Percentiles rank a stretch among this genome's conserved stretches.
Evolutionary conservation across 768 basidiomycete species (phyloP).

Genomic region (Xerocomellus amylosporus): DNA sequence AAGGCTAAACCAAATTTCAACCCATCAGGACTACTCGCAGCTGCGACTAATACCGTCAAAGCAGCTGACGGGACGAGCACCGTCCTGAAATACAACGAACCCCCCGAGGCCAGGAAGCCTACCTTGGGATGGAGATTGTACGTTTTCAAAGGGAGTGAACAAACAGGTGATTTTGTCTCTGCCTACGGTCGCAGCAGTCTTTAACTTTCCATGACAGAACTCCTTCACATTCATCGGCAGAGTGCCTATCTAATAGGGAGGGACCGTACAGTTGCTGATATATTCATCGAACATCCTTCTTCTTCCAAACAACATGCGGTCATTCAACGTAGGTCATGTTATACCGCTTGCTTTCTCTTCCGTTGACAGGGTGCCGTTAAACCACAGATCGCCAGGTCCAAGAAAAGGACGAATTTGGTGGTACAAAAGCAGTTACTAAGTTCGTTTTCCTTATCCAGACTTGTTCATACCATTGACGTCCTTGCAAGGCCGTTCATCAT

Average conservation of each 20-base stretch:
- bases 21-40: conserved; percentile 87
- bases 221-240: conserved; percentile 90
- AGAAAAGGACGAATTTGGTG: conserved; percentile 86
- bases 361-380: conserved; percentile 2
- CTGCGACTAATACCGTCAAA: conserved; percentile 90
- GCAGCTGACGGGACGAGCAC: conserved; percentile 72
- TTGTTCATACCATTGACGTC: conserved; percentile 9
- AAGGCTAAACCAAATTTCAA: conserved; percentile 89
- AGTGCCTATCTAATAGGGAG: conserved; percentile 93
- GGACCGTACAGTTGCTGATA: conserved; percentile 82
- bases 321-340: conserved; percentile 69
- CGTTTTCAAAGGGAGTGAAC: conserved; percentile 94
- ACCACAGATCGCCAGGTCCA: conserved; percentile 72
- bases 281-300: conserved; percentile 92
- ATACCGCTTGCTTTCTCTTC: neutral
- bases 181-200: neutral
- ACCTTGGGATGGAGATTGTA: conserved; percentile 89
- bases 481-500: conserved; percentile 84
- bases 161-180: conserved; percentile 66
- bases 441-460: conserved; percentile 39
- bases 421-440: conserved; percentile 78
- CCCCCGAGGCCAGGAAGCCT: conserved; percentile 95
- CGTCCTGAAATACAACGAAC: conserved; percentile 96
- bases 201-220: conserved; percentile 46
- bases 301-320: conserved; percentile 98